phyloP scores from a whole-genome alignment of 192 early-diverging fungal genomes.

The Phycomyces nitens region DNA sequence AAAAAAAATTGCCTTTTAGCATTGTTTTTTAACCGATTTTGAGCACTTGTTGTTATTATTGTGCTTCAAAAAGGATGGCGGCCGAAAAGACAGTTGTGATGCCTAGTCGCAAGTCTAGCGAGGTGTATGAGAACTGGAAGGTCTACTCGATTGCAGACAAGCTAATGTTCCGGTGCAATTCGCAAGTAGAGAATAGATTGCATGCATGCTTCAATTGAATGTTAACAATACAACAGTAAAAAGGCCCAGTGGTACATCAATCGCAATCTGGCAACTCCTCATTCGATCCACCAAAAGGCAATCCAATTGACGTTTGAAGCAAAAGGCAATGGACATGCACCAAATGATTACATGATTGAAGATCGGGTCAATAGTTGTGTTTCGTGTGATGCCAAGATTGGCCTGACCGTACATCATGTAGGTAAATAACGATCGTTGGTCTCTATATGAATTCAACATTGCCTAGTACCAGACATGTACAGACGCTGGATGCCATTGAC shows the following conservation, averaged over 20 bases:
- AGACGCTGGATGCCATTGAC: conserved; percentile 33
- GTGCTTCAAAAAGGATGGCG: conserved; percentile 1
- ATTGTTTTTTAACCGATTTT: background rate
- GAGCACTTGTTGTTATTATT: too few species aligned
- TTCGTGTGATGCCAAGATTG: conserved; percentile 16
- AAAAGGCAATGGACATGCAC: conserved; percentile 31
- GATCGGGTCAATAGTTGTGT: conserved; percentile 37
- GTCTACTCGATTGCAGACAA: conserved; percentile 33
- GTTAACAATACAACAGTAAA: conserved; percentile 18
- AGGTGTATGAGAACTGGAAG: conserved; percentile 41
- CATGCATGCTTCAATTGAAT: background rate
- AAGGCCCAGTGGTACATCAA: conserved; percentile 36
- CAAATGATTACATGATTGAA: conserved; percentile 33
- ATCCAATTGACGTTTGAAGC: conserved; percentile 34
- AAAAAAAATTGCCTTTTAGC: background rate
- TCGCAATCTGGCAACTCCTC: conserved; percentile 20
- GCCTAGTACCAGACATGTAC: conserved; percentile 41
- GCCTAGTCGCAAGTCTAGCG: conserved; percentile 14
- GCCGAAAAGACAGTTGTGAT: conserved; percentile 10
- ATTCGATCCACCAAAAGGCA: conserved; percentile 9
- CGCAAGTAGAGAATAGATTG: conserved; percentile 2
- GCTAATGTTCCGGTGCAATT: conserved; percentile 39
- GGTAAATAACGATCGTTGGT: conserved; percentile 10
- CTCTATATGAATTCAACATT: too few species aligned
- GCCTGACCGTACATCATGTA: conserved; percentile 36